Evolutionary conservation across 2,329 filamentous ascomycete species (phyloP), one percentile per base, ranked within the genome.

Genomic region (Coniochaeta sp.): DNA sequence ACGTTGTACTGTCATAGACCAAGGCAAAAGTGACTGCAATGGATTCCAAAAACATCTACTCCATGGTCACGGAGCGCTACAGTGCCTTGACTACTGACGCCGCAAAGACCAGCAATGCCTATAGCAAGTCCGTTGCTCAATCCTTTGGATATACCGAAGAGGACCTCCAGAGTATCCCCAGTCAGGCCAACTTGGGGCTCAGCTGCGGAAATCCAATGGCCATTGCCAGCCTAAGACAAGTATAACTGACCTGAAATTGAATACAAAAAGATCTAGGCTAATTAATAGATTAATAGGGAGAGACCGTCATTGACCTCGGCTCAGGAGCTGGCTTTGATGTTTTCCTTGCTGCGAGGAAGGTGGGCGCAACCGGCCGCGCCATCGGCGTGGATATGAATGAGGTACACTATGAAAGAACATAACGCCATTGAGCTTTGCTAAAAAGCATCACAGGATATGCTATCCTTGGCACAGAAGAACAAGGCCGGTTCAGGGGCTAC

Each of bases 331-430:
- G 84, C 0, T 81, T 86, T 52, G 83, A 87, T 65, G 77, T 80
- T 19, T 83, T 86, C 62, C 75, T 80, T 3, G 81, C 82, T 12
- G 74, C 80, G 4, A 72, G 71, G 28, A 81, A 76, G 64, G 76
- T 86, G 40, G 81, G 81, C 0, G 55, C 64, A 0, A 68, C 67
- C 4, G 82, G 83, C 1, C 76, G 71, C 30, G 81, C 74, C 3
- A 79, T 85, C 56, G 84, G 84, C 8, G 72, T 87, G 4, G 83
- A 87, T 65, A 86, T 87, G 79, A 86, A 81, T 63, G 76, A 83
- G 70, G 82, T 80, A 64, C 7, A 61, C 1, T 36, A 22, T 14
- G 4, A 2, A 54, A 50, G 38, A 58, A 40, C 52, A 32, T 28
- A 62, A 36, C 4, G 2, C 17, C 7, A 32, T 34, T 55, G 9